Evolutionary conservation across 768 basidiomycete genomes (phyloP), one percentile per base, ranked within the genome.

Genomic region (Suillus placidus): DNA sequence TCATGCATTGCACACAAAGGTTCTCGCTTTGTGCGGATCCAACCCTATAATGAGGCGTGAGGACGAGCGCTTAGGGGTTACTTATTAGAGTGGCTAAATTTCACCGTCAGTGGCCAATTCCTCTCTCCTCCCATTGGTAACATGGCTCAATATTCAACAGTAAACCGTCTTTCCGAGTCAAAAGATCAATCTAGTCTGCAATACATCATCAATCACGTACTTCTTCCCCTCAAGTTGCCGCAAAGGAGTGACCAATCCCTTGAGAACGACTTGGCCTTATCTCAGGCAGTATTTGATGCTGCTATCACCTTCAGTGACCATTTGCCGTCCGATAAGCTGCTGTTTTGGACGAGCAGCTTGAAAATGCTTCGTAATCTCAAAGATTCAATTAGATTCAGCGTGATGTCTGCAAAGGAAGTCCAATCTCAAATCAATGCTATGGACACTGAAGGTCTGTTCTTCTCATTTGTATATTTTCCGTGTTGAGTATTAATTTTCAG

Each of bases 141-240:
- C 55, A 57, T 57, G 55, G 35, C n/a, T 37, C n/a, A 37, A 57
- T 23, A 57, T n/a, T 37, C 55, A 23, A 14, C 13, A 37, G 35
- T 23, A 4, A 4, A 57, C 14, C n/a, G 7, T 37, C 20, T 26
- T 16, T 32, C 42, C 14, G 6, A 40, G 38, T 40, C 13, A 32
- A 52, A 35, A n/a, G n/a, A 56, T 34, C 34, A 56, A 35, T 13
- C 35, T 14, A 23, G 55, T 37, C 62, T 71, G 32, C 26, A 68
- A 13, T 85, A 82, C 66, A 68, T 78, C 35, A 60, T 82, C 20
- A 77, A 79, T 8, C 84, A 85, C 54, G 72, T 84, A 0, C 83
- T 84, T 67, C 67, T 78, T 12, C 84, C 84, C 4, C 77, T 80
- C 1, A 74, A 73, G 47, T 72, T 84, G 6, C 83, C 83, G 0